Conservation (phyloP, 2,329 filamentous ascomycete genomes). For the Didymella pomorum region DNA sequence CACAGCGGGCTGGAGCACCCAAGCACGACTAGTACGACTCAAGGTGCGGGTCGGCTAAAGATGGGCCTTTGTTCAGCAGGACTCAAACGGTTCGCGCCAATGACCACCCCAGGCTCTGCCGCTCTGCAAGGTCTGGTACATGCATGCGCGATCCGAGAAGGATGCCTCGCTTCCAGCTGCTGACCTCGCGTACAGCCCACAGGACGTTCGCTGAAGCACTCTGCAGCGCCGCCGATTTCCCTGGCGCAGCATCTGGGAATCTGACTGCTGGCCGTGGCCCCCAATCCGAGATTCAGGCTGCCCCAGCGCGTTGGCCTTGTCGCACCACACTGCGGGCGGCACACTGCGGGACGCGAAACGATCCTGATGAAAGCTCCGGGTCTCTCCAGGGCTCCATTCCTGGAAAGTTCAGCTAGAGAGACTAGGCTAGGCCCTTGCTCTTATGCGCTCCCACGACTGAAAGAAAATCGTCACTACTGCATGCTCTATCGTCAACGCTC, state of each 20-base stretch:
- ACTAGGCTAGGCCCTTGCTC: constrained; percentile 15
- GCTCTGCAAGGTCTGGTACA: constrained; percentile 15
- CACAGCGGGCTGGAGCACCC: constrained; percentile 15
- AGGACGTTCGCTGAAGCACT: background rate
- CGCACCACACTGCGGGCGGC: constrained; percentile 7
- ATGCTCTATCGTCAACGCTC: constrained; percentile 14
- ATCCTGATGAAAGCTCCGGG: constrained; percentile 7
- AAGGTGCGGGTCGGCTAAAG: background rate
- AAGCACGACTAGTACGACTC: constrained; percentile 14
- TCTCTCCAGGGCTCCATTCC: constrained; percentile 12
- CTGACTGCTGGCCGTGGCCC: background rate
- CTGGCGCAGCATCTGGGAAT: constrained; percentile 1
- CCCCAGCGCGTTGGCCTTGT: background rate
- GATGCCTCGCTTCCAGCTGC: constrained; percentile 18
- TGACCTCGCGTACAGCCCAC: constrained; percentile 3
- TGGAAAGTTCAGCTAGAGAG: constrained; percentile 3
- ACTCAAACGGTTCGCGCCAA: constrained; percentile 16
- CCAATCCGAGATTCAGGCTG: constrained; percentile 1
- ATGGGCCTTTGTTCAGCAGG: constrained; percentile 13
- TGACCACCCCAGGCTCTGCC: constrained; percentile 7
- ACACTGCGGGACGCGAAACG: constrained; percentile 9
- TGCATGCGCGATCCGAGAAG: constrained; percentile 15
- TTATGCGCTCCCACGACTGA: constrained; percentile 6
- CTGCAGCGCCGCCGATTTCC: background rate
- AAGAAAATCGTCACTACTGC: constrained; percentile 15